Conservation (phyloP, 2,329 filamentous ascomycete genomes). For the Hymenoscyphus scutula region DNA sequence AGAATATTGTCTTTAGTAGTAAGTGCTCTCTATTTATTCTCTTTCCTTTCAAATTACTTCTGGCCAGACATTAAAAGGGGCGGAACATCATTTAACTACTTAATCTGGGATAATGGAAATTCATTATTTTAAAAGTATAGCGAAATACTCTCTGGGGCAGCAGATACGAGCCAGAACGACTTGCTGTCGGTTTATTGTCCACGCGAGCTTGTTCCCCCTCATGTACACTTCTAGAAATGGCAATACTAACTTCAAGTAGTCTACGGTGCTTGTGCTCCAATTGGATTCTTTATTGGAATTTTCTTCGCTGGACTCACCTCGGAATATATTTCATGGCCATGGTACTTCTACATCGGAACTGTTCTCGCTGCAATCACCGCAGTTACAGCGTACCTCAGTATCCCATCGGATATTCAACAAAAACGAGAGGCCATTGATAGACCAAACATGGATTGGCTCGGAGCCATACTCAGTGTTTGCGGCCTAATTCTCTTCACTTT, state of each 20-base stretch:
- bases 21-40: no score
- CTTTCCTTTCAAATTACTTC: no score
- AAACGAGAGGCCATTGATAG: slow-evolving; percentile 34
- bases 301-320: slow-evolving; percentile 61
- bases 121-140: no score
- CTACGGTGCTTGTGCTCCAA: slow-evolving; percentile 53
- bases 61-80: no score
- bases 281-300: slow-evolving; percentile 60
- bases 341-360: slow-evolving; percentile 67
- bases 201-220: no score
- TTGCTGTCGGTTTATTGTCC: no score
- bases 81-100: no score
- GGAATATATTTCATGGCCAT: slow-evolving; percentile 59
- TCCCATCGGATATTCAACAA: slow-evolving; percentile 47
- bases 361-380: slow-evolving; percentile 48
- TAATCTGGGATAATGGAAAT: no score
- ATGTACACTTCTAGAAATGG: no score
- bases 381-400: slow-evolving; percentile 45
- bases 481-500: slow-evolving; percentile 71
- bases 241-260: slow-evolving; percentile 31
- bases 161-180: no score
- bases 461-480: slow-evolving; percentile 57
- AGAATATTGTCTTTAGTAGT: slow-evolving; percentile 58
- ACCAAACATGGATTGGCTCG: slow-evolving; percentile 68
- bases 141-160: no score